These are phyloP conservation scores for Mantamonas sphyraenae DNA, from an alignment of 78 protist species.

Conservation along the genomic window DNA sequence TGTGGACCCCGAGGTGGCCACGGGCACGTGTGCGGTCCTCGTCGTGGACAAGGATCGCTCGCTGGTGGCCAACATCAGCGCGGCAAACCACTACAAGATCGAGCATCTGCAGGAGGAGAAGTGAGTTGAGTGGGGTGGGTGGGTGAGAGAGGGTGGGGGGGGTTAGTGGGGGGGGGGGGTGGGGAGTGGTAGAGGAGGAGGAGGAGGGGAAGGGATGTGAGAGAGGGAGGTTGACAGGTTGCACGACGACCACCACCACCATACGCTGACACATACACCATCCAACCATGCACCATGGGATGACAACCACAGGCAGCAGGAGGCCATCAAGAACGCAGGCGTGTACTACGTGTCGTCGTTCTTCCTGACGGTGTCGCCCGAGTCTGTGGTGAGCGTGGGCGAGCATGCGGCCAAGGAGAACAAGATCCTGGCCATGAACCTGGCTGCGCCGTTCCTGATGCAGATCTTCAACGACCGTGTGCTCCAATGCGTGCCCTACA, in stretches of 20 bases:
- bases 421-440: conserved; percentile 64
- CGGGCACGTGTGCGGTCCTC: conserved; percentile 93
- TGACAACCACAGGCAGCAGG: background rate
- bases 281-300: no score
- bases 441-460: conserved; percentile 87
- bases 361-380: conserved; percentile 85
- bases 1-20: conserved; percentile 35
- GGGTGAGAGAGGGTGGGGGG: background rate
- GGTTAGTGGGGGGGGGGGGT: background rate
- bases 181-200: no score
- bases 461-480: conserved; percentile 68
- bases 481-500: conserved; percentile 60
- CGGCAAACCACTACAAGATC: conserved; percentile 81
- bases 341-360: conserved; percentile 74
- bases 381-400: conserved; percentile 53
- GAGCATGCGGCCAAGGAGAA: conserved; percentile 65
- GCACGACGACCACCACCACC: no score
- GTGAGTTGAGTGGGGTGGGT: background rate
- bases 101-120: conserved; percentile 24
- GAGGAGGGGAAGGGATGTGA: no score
- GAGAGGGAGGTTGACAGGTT: no score
- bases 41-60: conserved; percentile 70
- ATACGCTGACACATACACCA: no score
- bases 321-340: background rate
- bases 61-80: conserved; percentile 80